phyloP scores from a whole-genome alignment of 139 green algal genomes.

The Tetraselmis striata region DNA sequence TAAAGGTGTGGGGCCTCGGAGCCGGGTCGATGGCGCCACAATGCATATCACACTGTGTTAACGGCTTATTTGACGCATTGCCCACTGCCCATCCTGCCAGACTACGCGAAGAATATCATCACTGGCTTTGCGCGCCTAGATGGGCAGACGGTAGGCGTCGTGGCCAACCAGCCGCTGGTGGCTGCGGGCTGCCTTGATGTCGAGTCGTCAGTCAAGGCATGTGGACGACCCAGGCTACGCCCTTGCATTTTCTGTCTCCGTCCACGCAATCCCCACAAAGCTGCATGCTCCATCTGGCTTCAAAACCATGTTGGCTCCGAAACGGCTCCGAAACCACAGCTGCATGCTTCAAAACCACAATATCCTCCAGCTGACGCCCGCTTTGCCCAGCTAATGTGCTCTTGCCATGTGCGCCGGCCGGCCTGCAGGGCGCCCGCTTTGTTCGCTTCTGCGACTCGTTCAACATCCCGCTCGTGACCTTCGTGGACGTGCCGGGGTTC shows the following conservation, averaged over 20 bases:
- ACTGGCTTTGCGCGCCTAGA: constrained; percentile 51
- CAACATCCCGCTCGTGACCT: constrained; percentile 61
- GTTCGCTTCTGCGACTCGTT: constrained; percentile 70
- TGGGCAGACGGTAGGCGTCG: constrained; percentile 52
- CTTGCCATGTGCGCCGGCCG: too few species aligned
- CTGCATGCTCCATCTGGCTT: too few species aligned
- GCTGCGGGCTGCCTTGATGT: constrained; percentile 67
- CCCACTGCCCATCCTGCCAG: too few species aligned
- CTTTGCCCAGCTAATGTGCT: too few species aligned
- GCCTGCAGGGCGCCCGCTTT: constrained; percentile 44
- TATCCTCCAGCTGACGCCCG: too few species aligned
- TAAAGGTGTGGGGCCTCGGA: background rate
- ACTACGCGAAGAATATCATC: constrained; percentile 60
- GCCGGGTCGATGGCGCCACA: background rate
- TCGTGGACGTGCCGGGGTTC: constrained; percentile 68
- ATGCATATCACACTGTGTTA: background rate
- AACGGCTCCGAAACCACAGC: too few species aligned
- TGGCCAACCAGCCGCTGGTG: constrained; percentile 60
- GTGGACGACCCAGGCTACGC: too few species aligned
- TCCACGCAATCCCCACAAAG: too few species aligned
- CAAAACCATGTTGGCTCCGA: too few species aligned
- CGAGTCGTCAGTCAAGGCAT: constrained; percentile 52
- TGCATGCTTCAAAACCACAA: too few species aligned
- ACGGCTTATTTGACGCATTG: too few species aligned
- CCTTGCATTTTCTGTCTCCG: too few species aligned